Percentiles rank a stretch among this genome's conserved stretches.
These are phyloP conservation scores for Colletotrichum endophyticum DNA, from an alignment of 2,329 filamentous ascomycete genomes.

Conservation along the genomic window DNA sequence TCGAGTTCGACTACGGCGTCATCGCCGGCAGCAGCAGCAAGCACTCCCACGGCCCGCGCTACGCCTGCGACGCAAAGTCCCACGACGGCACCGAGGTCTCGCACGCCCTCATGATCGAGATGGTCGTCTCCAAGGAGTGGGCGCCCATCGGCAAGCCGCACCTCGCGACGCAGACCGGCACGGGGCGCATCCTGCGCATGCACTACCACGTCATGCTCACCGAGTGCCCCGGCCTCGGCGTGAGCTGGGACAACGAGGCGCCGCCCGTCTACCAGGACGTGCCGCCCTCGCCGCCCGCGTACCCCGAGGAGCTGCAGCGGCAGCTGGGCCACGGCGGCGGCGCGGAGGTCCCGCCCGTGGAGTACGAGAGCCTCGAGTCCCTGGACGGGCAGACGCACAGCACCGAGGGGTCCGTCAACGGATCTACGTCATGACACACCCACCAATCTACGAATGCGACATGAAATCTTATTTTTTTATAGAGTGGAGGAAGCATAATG, in stretches of 20 bases:
- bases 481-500: neutral
- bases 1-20: slow-evolving; percentile 78
- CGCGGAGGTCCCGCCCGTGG: slow-evolving; percentile 32
- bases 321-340: neutral
- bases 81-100: slow-evolving; percentile 77
- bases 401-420: slow-evolving; percentile 8
- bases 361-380: slow-evolving; percentile 45
- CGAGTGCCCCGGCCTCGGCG: slow-evolving; percentile 83
- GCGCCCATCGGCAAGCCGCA: slow-evolving; percentile 70
- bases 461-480: neutral
- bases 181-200: slow-evolving; percentile 89
- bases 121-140: slow-evolving; percentile 94
- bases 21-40: slow-evolving; percentile 39
- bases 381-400: slow-evolving; percentile 29
- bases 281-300: slow-evolving; percentile 81
- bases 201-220: slow-evolving; percentile 86
- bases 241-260: slow-evolving; percentile 96
- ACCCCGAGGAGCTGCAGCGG: slow-evolving; percentile 42
- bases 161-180: slow-evolving; percentile 83
- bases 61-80: slow-evolving; percentile 79
- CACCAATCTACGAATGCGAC: neutral
- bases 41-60: slow-evolving; percentile 58
- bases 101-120: slow-evolving; percentile 87
- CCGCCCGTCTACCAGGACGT: slow-evolving; percentile 95
- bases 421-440: neutral